These are phyloP conservation scores for Zopfochytrium polystomum DNA, from an alignment of 371 early-diverging fungal genomes.

Conservation along the genomic window DNA sequence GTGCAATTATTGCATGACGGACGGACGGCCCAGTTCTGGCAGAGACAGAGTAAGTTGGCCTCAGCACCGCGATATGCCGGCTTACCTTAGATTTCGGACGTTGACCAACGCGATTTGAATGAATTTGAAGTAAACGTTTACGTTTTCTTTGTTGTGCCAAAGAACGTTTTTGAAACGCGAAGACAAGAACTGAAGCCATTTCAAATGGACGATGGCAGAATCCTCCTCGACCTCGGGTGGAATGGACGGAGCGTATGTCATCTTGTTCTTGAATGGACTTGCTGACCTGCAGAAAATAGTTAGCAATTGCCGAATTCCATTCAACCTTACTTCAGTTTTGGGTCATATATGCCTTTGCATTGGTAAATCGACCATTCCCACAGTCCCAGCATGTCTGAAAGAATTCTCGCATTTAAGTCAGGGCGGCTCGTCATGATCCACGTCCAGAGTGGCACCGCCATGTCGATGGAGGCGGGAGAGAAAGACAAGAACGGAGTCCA, in stretches of 20 bases:
- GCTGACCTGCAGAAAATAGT: conserved; percentile 43
- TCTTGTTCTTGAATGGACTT: conserved; percentile 81
- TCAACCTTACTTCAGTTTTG: not conserved
- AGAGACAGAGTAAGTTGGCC: not conserved
- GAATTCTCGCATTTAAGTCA: conserved; percentile 67
- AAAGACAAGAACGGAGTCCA: conserved; percentile 86
- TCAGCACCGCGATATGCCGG: not conserved
- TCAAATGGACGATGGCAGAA: conserved; percentile 72
- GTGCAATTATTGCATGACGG: conserved; percentile 73
- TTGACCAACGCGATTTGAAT: conserved; percentile 71
- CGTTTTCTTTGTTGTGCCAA: conserved; percentile 68
- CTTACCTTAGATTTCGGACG: conserved; percentile 53
- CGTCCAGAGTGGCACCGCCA: conserved; percentile 80
- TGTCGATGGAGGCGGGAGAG: conserved; percentile 70
- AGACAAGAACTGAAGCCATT: conserved; percentile 81
- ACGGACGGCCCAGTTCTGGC: conserved; percentile 68
- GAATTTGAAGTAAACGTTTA: conserved; percentile 70
- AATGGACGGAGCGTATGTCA: conserved; percentile 89
- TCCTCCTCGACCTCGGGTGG: conserved; percentile 66
- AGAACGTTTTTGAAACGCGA: conserved; percentile 79
- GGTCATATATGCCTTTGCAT: conserved; percentile 60
- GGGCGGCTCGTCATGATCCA: conserved; percentile 79
- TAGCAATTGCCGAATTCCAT: not conserved
- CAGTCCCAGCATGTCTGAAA: conserved; percentile 73
- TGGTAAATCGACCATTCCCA: conserved; percentile 83